phyloP scores from a whole-genome alignment of 768 basidiomycete species.

The Auricularia sp. region DNA sequence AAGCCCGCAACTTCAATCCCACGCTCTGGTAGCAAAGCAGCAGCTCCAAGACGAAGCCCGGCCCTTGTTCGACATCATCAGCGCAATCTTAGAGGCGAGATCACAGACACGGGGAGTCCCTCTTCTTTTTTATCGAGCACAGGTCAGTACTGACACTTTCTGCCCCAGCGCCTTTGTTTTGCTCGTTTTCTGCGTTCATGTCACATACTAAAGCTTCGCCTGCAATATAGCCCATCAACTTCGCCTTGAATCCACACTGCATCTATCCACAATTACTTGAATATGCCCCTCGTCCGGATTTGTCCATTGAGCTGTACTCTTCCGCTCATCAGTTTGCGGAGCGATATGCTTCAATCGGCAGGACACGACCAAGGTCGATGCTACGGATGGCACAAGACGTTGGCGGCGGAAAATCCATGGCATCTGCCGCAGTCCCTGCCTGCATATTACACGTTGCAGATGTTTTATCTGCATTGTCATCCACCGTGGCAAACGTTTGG shows the following conservation, averaged over 20 bases:
- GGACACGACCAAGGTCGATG: background rate
- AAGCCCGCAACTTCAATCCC: too few species aligned
- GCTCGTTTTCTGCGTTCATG: constrained; percentile 5
- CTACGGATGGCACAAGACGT: background rate
- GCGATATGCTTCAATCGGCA: background rate
- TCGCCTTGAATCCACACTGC: constrained; percentile 29
- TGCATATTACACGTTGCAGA: background rate
- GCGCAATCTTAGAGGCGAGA: background rate
- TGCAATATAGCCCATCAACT: constrained; percentile 38
- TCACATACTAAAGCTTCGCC: constrained; percentile 11
- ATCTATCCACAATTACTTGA: background rate
- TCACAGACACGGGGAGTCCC: constrained; percentile 21
- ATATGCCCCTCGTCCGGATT: background rate
- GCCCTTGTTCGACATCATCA: background rate
- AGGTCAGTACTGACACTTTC: constrained; percentile 30
- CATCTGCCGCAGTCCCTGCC: background rate
- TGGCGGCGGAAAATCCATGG: background rate
- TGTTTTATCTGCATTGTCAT: background rate
- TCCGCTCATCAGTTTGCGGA: too few species aligned
- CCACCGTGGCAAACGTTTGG: background rate
- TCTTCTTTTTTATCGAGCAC: constrained; percentile 27
- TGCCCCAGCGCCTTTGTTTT: constrained; percentile 7
- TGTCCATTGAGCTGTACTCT: background rate
- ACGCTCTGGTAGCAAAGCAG: too few species aligned
- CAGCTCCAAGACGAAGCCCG: background rate